phyloP scores from a whole-genome alignment of 1,139 yeast species.

The Candida sanyaensis region DNA sequence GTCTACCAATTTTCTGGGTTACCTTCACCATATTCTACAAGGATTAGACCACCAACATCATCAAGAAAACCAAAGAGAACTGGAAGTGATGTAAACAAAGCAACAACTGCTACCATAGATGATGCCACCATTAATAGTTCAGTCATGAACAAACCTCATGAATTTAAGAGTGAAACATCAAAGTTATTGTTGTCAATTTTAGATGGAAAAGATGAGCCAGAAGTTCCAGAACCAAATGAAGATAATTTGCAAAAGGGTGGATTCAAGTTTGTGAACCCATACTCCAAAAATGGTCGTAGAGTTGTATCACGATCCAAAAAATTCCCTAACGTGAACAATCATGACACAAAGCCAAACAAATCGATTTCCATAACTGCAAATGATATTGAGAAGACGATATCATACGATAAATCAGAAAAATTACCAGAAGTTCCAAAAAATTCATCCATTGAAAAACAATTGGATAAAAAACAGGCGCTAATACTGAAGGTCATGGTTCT shows the following conservation, averaged over 20 bases:
- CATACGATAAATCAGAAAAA: conserved; percentile 34
- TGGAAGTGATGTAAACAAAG: conserved; percentile 7
- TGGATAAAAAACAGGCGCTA: not conserved
- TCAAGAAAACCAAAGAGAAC: conserved; percentile 15
- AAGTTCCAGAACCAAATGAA: conserved; percentile 6
- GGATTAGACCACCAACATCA: conserved; percentile 34
- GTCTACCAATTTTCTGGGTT: conserved; percentile 64
- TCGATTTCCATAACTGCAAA: conserved; percentile 28
- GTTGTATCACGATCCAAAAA: conserved; percentile 7
- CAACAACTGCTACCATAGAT: conserved; percentile 2
- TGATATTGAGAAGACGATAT: conserved; percentile 38
- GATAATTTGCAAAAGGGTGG: conserved; percentile 5
- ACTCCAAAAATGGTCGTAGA: conserved; percentile 7
- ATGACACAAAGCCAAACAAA: conserved; percentile 2
- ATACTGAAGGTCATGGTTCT: not conserved
- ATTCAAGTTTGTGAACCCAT: conserved; percentile 16
- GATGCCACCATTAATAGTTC: not conserved
- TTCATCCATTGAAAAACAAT: not conserved
- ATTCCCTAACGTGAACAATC: conserved; percentile 4
- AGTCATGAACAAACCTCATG: conserved; percentile 7
- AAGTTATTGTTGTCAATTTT: conserved; percentile 62
- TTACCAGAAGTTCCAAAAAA: conserved; percentile 19
- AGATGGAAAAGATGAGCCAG: conserved; percentile 35
- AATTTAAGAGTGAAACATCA: conserved; percentile 60
- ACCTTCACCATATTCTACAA: conserved; percentile 66